Percentiles rank a stretch among this genome's conserved stretches.
These are phyloP conservation scores for Triadica sebifera DNA, from an alignment of 345 rosid genomes.

Conservation along the genomic window DNA sequence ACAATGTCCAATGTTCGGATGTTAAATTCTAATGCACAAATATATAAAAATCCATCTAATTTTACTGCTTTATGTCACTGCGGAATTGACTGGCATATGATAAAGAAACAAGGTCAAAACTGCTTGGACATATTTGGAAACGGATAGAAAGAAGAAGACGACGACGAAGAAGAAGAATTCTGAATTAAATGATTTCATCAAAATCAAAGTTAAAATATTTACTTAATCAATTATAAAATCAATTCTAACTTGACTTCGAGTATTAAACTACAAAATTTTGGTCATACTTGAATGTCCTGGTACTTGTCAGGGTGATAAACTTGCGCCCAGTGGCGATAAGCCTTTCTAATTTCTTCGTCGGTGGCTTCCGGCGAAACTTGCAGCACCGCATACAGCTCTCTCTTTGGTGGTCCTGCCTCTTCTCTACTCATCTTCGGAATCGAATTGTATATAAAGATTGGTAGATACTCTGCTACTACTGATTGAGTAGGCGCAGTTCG, in stretches of 20 bases:
- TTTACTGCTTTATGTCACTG: neutral
- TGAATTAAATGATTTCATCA: too few species aligned
- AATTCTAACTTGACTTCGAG: neutral
- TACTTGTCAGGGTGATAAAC: constrained; percentile 95
- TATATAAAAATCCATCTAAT: neutral
- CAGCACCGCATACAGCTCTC: constrained; percentile 79
- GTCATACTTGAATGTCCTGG: constrained; percentile 63
- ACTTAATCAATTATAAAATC: neutral
- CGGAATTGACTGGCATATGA: neutral
- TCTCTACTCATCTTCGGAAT: constrained; percentile 16
- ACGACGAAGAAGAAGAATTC: neutral
- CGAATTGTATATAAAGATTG: neutral
- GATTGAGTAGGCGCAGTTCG: neutral
- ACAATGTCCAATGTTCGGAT: neutral
- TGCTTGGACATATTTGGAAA: neutral
- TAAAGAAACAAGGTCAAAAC: neutral
- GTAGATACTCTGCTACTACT: neutral
- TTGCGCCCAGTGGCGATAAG: constrained; percentile 98
- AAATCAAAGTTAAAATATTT: neutral
- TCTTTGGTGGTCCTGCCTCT: constrained; percentile 33
- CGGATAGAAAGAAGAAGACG: neutral
- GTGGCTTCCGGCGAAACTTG: constrained; percentile 91
- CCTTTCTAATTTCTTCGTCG: constrained; percentile 79
- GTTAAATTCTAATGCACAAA: neutral
- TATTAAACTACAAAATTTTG: neutral